These are phyloP conservation scores for Eleusine indica DNA, from an alignment of 176 grass and related monocot genomes.

Conservation along the genomic window DNA sequence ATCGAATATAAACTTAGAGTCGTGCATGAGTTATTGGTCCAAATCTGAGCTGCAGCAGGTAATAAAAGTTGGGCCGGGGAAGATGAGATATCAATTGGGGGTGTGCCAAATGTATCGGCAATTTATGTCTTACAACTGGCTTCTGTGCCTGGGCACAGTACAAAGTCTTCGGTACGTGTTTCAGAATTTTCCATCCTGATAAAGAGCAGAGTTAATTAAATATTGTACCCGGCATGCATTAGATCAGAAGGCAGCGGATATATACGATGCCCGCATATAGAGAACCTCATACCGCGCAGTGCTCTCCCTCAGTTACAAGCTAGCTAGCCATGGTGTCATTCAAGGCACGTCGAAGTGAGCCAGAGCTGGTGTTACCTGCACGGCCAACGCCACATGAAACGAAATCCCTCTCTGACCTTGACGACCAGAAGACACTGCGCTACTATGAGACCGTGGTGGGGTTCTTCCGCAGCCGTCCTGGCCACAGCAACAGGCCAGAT, in stretches of 20 bases:
- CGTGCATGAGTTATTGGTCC: neutral
- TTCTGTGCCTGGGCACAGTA: too few relatives aligned
- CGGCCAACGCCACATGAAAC: slow-evolving; percentile 26
- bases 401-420: slow-evolving; percentile 39
- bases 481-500: neutral
- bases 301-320: neutral
- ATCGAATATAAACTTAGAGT: neutral
- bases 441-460: slow-evolving; percentile 47
- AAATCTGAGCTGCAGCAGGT: neutral
- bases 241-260: neutral
- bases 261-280: neutral
- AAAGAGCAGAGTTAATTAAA: neutral
- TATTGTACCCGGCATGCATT: neutral
- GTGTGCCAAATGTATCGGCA: slow-evolving; percentile 2
- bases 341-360: slow-evolving; percentile 28
- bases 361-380: slow-evolving; percentile 33
- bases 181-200: neutral
- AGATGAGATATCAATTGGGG: slow-evolving; percentile 1
- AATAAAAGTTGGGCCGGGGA: neutral
- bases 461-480: slow-evolving; percentile 28
- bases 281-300: neutral
- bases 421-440: slow-evolving; percentile 46
- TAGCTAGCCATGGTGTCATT: slow-evolving; percentile 18
- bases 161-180: neutral
- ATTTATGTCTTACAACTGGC: slow-evolving; percentile 13